Evolutionary conservation across 495 filamentous ascomycete genomes (phyloP), one percentile per base, ranked within the genome.

Genomic region (Xanthoparmelia taractica): DNA sequence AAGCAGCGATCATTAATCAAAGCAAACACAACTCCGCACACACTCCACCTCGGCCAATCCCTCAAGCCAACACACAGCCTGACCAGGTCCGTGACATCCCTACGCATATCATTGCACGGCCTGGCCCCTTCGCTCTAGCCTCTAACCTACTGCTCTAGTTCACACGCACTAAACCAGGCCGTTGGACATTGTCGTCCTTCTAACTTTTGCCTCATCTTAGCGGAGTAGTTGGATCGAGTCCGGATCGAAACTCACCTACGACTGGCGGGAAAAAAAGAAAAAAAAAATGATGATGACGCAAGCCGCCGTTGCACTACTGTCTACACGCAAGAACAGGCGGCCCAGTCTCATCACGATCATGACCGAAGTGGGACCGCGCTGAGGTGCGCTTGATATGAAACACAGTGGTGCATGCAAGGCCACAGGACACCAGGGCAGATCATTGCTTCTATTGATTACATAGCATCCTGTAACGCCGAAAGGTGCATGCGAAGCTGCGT

Each of bases 1-100:
- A 63, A 63, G 61, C 61, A 57, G 61, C 61, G 54, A 37, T 50
- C 25, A 29, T n/a, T n/a, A n/a, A n/a, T n/a, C n/a, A n/a, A n/a
- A n/a, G n/a, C n/a, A n/a, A n/a, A n/a, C n/a, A n/a, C n/a, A 23
- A 11, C 47, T 12, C 2, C 38, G 8, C 38, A 2, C 10, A 5
- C 11, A 17, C 47, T 50, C 25, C 23, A 20, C 20, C 36, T 38
- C 23, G 34, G 45, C 59, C 59, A 23, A 54, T 36, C 33, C 33
- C 34, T 15, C 38, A 40, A 40, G 38, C 38, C 40, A 8, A 43
- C 4, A 8, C 18, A 15, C 13, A 40, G 40, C 31, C 12, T 11
- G 27, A n/a, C 27, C 7, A 31, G 50, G 48, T 31, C 31, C 52
- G 48, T 63, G 61, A 43, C 61, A 63, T 63, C 61, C 61, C 54